Percentiles rank a stretch among this genome's conserved stretches.
Conservation (phyloP, 208 protist species). For the Borovskyia barvae region DNA sequence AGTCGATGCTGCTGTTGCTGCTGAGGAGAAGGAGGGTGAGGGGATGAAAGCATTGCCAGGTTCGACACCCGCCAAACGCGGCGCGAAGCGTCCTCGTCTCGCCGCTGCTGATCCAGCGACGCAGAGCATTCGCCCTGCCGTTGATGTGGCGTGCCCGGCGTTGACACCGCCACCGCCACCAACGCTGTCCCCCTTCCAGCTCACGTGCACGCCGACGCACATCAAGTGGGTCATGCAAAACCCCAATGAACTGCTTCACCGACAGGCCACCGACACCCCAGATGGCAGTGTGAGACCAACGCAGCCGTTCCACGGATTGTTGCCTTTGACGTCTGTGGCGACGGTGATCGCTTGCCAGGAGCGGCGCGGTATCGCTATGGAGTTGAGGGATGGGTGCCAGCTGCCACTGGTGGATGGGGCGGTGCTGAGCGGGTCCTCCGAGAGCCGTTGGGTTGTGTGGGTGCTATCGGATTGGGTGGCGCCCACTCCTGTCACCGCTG, state of each 20-base stretch:
- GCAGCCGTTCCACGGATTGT: conserved; percentile 38
- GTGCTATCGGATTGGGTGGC: conserved; percentile 11
- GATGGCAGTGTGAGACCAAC: background rate
- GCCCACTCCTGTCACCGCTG: background rate
- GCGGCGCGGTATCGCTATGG: conserved; percentile 49
- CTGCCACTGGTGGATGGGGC: conserved; percentile 39
- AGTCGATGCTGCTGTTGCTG: background rate
- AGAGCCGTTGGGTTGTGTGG: conserved; percentile 65
- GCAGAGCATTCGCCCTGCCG: too few relatives aligned
- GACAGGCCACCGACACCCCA: conserved; percentile 1
- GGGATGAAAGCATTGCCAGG: too few relatives aligned
- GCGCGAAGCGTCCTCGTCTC: too few relatives aligned
- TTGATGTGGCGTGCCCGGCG: too few relatives aligned
- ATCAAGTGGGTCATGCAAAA: conserved; percentile 68
- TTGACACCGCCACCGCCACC: background rate
- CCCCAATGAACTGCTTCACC: conserved; percentile 9
- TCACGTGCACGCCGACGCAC: conserved; percentile 58
- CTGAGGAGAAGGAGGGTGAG: background rate
- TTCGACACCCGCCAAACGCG: too few relatives aligned
- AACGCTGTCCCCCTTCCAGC: conserved; percentile 4
- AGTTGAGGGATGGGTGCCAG: conserved; percentile 46
- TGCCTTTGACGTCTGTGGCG: conserved; percentile 50
- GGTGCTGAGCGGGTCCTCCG: conserved; percentile 27
- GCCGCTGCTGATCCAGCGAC: too few relatives aligned
- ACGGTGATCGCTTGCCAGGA: conserved; percentile 53